These are phyloP conservation scores for Boletus rufocinnamomeus DNA, from an alignment of 768 basidiomycete genomes.

Conservation along the genomic window DNA sequence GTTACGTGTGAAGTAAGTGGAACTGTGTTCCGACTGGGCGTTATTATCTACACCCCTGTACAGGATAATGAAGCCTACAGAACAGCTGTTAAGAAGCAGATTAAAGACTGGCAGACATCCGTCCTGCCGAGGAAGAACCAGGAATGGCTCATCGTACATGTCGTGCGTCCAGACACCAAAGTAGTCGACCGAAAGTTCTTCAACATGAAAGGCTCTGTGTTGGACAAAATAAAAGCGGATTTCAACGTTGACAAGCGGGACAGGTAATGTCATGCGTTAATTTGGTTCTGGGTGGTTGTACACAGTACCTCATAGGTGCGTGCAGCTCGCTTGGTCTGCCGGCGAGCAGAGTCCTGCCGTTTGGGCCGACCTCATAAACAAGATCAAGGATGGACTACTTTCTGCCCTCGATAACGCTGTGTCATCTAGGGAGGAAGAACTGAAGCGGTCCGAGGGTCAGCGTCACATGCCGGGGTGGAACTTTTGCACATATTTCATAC, in stretches of 20 bases:
- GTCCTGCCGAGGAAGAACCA: slow-evolving; percentile 74
- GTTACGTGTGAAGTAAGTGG: slow-evolving; percentile 83
- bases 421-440: slow-evolving; percentile 82
- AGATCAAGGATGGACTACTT: slow-evolving; percentile 89
- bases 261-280: slow-evolving; percentile 42
- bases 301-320: slow-evolving; percentile 54
- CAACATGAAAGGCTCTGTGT: slow-evolving; percentile 79
- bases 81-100: slow-evolving; percentile 73
- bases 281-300: slow-evolving; percentile 8
- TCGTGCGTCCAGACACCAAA: slow-evolving; percentile 72
- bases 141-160: slow-evolving; percentile 91
- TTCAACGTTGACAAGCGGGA: slow-evolving; percentile 90
- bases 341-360: slow-evolving; percentile 72
- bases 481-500: slow-evolving; percentile 94
- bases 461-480: slow-evolving; percentile 97
- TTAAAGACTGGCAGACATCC: slow-evolving; percentile 86
- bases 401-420: slow-evolving; percentile 81
- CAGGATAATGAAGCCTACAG: slow-evolving; percentile 78
- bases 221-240: slow-evolving; percentile 90
- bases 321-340: slow-evolving; percentile 76
- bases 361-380: slow-evolving; percentile 87
- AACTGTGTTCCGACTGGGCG: background rate
- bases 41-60: slow-evolving; percentile 11
- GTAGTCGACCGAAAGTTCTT: slow-evolving; percentile 67
- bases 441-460: slow-evolving; percentile 85